Base-by-base conservation (phyloP, 352 stramenopile genomes). In the Pythium oligandrum region DNA sequence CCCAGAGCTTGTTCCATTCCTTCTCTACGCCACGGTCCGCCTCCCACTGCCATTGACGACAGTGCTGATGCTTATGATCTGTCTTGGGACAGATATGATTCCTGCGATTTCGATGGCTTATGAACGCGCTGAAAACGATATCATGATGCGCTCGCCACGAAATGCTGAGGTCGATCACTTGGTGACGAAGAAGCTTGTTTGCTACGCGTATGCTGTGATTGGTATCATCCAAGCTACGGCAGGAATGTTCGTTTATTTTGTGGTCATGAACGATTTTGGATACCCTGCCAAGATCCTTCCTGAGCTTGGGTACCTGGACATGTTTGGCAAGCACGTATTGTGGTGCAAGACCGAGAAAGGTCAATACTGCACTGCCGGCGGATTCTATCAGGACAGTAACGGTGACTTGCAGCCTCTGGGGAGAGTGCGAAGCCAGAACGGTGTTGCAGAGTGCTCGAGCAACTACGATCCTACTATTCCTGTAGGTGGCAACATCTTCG, bases 71-170 rank as follows among this genome's bases (percentile, higher is more conserved):
- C 70, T 97, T 3, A 66, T 71, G 40, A 94, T 97, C 48, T 95
- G 96, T 55, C 70, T 98, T 7, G 86, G 89, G 34, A 97, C 90
- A 0, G 93, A 98, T 55, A 95, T 98, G 71, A 76, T 96, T 45
- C 90, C 90, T 3, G 88, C 88, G 6, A 96, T 98, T 47, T 96
- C 89, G 9, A 90, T 97, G 68, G 92, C 90, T 4, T 97, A 93
- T 59, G 93, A 98, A 70, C 63, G 65, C 6, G 73, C 85, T 0
- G 85, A 95, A 59, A 88, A 76, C 33, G 84, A 96, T 48, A 96
- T 96, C 57, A 96, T 96, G 88, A 61, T 79, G 7, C 77, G 86
- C 2, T 66, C 76, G 2, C 83, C 88, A 6, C 75, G 87, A 10
- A 90, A 96, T 54, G 71, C 81, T 33, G 78, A 83, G 6, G 68